phyloP scores from a whole-genome alignment of 1,284 basidiomycete species.

The Phlebopus sp. region DNA sequence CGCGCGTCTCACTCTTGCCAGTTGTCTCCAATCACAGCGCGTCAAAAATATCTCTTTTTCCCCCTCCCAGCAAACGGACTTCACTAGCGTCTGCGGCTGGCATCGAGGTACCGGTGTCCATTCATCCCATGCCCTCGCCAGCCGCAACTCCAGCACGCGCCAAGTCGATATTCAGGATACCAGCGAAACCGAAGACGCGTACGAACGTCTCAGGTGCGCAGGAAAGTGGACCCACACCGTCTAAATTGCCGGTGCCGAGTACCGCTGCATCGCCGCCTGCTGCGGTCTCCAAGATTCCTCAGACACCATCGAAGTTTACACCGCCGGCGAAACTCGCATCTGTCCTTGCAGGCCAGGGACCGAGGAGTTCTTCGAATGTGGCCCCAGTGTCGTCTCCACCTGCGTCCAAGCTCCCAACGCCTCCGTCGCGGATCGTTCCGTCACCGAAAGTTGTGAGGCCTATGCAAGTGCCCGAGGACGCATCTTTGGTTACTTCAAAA shows the following conservation, averaged over 20 bases:
- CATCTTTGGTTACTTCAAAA: constrained; percentile 13
- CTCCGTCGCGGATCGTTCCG: constrained; percentile 13
- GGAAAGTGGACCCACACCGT: background rate
- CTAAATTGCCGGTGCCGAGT: constrained; percentile 15
- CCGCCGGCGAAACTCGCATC: constrained; percentile 30
- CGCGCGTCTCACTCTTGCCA: constrained; percentile 17
- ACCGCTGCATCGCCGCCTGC: constrained; percentile 11
- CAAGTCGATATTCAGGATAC: constrained; percentile 30
- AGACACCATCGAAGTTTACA: constrained; percentile 24
- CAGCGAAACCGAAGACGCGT: constrained; percentile 25
- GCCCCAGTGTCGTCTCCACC: constrained; percentile 2
- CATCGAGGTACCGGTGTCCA: constrained; percentile 15
- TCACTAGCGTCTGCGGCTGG: constrained; percentile 24
- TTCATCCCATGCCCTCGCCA: constrained; percentile 1
- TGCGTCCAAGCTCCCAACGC: constrained; percentile 20
- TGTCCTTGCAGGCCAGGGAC: constrained; percentile 29
- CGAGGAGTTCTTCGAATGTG: constrained; percentile 1
- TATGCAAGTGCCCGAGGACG: background rate
- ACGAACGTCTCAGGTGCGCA: background rate
- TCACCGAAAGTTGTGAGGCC: constrained; percentile 14
- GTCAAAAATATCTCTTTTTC: constrained; percentile 26
- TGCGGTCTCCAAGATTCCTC: constrained; percentile 22
- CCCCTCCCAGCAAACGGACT: constrained; percentile 24
- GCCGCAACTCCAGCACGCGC: constrained; percentile 12
- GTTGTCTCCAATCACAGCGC: constrained; percentile 3